These are phyloP conservation scores for Platanthera guangdongensis DNA, from an alignment of 106 monocot genomes.

Conservation along the genomic window DNA sequence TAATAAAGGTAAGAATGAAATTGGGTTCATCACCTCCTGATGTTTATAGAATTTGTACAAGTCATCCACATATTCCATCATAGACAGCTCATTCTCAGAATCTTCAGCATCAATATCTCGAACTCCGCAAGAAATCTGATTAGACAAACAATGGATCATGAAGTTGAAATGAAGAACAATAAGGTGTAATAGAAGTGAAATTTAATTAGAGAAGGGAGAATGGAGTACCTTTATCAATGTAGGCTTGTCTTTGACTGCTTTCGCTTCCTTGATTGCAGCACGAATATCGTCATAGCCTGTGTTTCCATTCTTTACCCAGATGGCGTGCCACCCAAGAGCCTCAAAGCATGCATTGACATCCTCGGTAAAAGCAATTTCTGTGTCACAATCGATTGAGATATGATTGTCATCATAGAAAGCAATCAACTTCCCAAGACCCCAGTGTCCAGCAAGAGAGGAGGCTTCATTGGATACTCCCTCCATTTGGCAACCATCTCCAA, in stretches of 20 bases:
- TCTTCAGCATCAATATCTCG: too few species aligned
- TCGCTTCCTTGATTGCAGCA: constrained; percentile 62
- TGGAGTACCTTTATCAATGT: constrained; percentile 50
- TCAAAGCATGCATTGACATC: constrained; percentile 88
- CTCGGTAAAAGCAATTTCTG: constrained; percentile 91
- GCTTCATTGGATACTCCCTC: constrained; percentile 81
- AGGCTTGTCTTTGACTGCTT: constrained; percentile 66
- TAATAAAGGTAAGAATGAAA: too few species aligned
- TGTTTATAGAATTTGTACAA: too few species aligned
- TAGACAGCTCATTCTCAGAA: too few species aligned
- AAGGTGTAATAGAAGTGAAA: background rate
- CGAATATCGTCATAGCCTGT: constrained; percentile 61
- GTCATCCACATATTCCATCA: too few species aligned
- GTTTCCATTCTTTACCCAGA: constrained; percentile 99
- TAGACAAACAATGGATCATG: too few species aligned
- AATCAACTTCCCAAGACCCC: constrained; percentile 91
- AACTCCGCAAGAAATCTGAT: too few species aligned
- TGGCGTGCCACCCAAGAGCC: constrained; percentile 95
- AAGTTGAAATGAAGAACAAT: too few species aligned
- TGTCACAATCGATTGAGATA: constrained; percentile 95
- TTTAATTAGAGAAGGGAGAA: background rate
- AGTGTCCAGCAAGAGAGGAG: constrained; percentile 81
- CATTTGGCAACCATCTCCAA: constrained; percentile 77
- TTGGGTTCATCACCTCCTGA: too few species aligned
- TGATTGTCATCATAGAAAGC: constrained; percentile 98